Evolutionary conservation across 345 rosid species (phyloP).

Genomic region (Arabidopsis thaliana): DNA sequence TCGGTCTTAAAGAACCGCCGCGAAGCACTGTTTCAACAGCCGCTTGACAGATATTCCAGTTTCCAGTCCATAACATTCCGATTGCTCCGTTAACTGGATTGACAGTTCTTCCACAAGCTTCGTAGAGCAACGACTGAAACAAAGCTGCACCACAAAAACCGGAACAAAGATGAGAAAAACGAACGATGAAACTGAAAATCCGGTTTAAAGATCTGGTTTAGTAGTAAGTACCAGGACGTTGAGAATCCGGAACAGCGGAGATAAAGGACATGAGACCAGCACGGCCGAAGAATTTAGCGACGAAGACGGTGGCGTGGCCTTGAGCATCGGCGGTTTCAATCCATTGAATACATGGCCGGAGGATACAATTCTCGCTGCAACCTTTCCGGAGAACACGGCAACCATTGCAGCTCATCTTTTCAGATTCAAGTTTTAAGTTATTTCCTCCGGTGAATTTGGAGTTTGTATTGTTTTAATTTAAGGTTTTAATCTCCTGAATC

Average conservation of each 20-base stretch:
- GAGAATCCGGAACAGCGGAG: slow-evolving; percentile 85
- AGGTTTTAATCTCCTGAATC: neutral
- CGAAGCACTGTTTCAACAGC: slow-evolving; percentile 90
- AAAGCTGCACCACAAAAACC: slow-evolving; percentile 53
- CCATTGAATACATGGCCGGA: slow-evolving; percentile 92
- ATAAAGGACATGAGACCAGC: slow-evolving; percentile 98
- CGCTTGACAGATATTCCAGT: slow-evolving; percentile 88
- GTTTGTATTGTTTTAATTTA: neutral
- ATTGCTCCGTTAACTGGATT: slow-evolving; percentile 97
- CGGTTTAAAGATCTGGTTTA: slow-evolving; percentile 10
- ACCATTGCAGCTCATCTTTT: slow-evolving; percentile 93
- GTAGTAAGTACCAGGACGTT: slow-evolving; percentile 72
- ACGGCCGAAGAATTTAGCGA: slow-evolving; percentile 97
- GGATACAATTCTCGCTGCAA: slow-evolving; percentile 88
- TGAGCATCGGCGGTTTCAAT: slow-evolving; percentile 89
- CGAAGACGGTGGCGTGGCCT: slow-evolving; percentile 97
- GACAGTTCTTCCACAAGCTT: slow-evolving; percentile 96
- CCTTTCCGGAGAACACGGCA: slow-evolving; percentile 96
- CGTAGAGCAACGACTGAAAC: slow-evolving; percentile 84
- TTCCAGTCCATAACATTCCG: slow-evolving; percentile 89
- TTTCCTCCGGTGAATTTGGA: neutral
- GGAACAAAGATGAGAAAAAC: slow-evolving; percentile 4
- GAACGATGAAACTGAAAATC: neutral
- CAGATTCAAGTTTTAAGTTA: neutral
- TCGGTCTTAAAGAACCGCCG: slow-evolving; percentile 70